These are phyloP conservation scores for Amniculicola lignicola DNA, from an alignment of 495 filamentous ascomycete genomes.

Conservation along the genomic window DNA sequence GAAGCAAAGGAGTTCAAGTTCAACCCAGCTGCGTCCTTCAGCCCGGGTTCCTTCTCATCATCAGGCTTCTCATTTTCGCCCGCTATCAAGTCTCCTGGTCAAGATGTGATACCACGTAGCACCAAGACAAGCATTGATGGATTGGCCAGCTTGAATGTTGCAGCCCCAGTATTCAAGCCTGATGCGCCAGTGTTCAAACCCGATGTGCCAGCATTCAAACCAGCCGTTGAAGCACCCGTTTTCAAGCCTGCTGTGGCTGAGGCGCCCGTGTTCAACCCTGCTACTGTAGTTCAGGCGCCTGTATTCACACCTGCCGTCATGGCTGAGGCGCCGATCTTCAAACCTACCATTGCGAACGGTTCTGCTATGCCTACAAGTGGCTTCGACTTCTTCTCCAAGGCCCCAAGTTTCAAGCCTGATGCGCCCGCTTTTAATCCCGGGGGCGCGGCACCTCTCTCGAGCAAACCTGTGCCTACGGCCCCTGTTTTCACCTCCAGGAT, in stretches of 20 bases:
- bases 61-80: conserved; percentile 57
- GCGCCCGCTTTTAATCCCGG: conserved; percentile 67
- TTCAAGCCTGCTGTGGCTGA: conserved; percentile 48
- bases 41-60: conserved; percentile 53
- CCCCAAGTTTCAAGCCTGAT: conserved; percentile 72
- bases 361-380: conserved; percentile 46
- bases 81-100: conserved; percentile 12
- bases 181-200: conserved; percentile 37
- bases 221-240: conserved; percentile 48
- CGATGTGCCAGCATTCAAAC: conserved; percentile 24
- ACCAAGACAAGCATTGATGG: conserved; percentile 33
- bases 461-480: neutral
- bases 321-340: conserved; percentile 18
- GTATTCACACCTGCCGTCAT: conserved; percentile 11
- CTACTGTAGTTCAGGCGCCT: conserved; percentile 22
- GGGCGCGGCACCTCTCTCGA: neutral
- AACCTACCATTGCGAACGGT: conserved; percentile 19
- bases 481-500: conserved; percentile 52
- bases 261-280: conserved; percentile 68
- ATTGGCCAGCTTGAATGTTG: conserved; percentile 56
- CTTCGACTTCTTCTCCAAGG: conserved; percentile 70
- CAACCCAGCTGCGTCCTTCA: conserved; percentile 63
- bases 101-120: conserved; percentile 13
- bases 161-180: conserved; percentile 70
- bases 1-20: conserved; percentile 84